Percentiles rank a stretch among this genome's conserved stretches.
phyloP scores from a whole-genome alignment of 140 eudicot species.

The Oenanthe javanica region DNA sequence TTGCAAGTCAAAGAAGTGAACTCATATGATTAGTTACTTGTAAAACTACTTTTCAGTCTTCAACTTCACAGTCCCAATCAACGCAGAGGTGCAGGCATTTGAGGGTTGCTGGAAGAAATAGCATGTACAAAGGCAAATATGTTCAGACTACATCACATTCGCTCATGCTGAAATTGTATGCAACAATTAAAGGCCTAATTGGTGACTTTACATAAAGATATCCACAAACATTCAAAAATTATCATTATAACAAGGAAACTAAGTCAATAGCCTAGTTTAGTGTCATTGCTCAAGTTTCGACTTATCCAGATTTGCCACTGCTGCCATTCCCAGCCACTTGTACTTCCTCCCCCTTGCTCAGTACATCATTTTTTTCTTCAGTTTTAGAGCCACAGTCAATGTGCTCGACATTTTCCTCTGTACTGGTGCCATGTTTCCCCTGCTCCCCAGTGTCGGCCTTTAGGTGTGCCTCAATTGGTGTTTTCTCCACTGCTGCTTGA shows the following conservation, averaged over 20 bases:
- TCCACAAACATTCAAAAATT: constrained; percentile 26
- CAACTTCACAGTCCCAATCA: constrained; percentile 24
- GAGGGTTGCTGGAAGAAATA: constrained; percentile 2
- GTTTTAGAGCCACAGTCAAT: neutral
- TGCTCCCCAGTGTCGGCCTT: constrained; percentile 17
- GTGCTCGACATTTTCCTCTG: constrained; percentile 6
- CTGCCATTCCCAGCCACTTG: constrained; percentile 40
- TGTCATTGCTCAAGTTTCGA: constrained; percentile 22
- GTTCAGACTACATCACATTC: constrained; percentile 13
- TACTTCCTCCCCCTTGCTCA: constrained; percentile 22
- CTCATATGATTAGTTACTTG: neutral
- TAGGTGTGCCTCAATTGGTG: constrained; percentile 23
- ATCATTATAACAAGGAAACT: constrained; percentile 25
- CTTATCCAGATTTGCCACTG: constrained; percentile 21
- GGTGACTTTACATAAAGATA: constrained; percentile 27
- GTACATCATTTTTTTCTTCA: constrained; percentile 6
- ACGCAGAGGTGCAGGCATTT: constrained; percentile 11
- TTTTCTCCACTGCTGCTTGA: constrained; percentile 17
- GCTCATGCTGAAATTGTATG: constrained; percentile 16
- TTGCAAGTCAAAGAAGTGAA: neutral
- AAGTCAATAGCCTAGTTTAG: constrained; percentile 8
- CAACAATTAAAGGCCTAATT: constrained; percentile 21
- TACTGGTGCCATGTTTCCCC: neutral
- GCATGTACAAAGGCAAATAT: constrained; percentile 16
- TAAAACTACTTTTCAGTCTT: constrained; percentile 4